Evolutionary conservation across 164 flowering plant genomes (phyloP).

Genomic region (Warburgia ugandensis): DNA sequence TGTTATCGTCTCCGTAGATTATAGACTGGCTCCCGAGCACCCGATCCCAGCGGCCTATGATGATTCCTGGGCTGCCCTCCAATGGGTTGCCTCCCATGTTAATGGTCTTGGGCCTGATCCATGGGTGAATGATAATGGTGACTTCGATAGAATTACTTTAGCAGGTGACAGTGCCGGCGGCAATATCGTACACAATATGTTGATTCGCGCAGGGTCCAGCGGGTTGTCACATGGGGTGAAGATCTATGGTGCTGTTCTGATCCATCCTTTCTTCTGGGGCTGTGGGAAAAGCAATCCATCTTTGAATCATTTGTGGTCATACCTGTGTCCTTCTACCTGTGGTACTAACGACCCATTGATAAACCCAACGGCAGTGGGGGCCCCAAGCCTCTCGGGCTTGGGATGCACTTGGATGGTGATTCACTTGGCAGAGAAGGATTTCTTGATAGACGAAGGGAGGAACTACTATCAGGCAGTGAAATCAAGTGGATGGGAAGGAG

Average conservation of each 20-base stretch:
- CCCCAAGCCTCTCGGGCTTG: slow-evolving; percentile 24
- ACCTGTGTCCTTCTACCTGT: slow-evolving; percentile 22
- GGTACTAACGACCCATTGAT: slow-evolving; percentile 43
- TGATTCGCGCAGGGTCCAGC: neutral
- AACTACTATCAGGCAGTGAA: slow-evolving; percentile 35
- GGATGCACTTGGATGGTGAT: slow-evolving; percentile 35
- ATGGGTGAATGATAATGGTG: slow-evolving; percentile 10
- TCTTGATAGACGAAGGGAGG: slow-evolving; percentile 42
- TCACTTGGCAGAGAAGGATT: slow-evolving; percentile 43
- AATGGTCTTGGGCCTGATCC: neutral
- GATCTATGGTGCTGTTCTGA: slow-evolving; percentile 1
- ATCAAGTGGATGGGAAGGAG: slow-evolving; percentile 45
- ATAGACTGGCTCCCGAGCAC: slow-evolving; percentile 17
- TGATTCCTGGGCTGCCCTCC: slow-evolving; percentile 18
- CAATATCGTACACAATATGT: slow-evolving; percentile 14
- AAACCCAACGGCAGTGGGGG: slow-evolving; percentile 38
- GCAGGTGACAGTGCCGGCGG: slow-evolving; percentile 20
- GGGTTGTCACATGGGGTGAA: slow-evolving; percentile 17
- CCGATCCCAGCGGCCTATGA: slow-evolving; percentile 14
- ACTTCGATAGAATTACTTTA: slow-evolving; percentile 8
- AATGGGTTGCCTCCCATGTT: slow-evolving; percentile 13
- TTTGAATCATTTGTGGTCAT: slow-evolving; percentile 22
- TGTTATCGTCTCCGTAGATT: slow-evolving; percentile 7
- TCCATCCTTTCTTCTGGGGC: slow-evolving; percentile 2
- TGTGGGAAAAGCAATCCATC: slow-evolving; percentile 9